Percentiles rank a stretch among this genome's conserved stretches.
phyloP scores from a whole-genome alignment of 495 filamentous ascomycete genomes.

The Penicillium parvum region DNA sequence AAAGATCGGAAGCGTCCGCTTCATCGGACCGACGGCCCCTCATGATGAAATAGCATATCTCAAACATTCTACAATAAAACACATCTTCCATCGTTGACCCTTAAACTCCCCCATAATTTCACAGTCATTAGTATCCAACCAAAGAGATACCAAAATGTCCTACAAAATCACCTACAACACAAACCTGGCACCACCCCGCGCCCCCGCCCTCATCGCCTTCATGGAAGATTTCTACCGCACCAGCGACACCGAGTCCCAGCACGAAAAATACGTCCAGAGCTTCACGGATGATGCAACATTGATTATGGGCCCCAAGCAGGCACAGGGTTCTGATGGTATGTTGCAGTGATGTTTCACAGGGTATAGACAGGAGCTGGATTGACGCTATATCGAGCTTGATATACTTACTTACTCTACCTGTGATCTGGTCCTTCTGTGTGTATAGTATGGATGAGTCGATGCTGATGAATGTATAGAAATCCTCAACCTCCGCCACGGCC shows the following conservation, averaged over 20 bases:
- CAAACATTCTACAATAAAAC: constrained; percentile 1
- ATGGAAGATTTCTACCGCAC: constrained; percentile 55
- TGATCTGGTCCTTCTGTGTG: too few species aligned
- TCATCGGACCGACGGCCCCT: constrained; percentile 17
- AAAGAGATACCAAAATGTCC: constrained; percentile 30
- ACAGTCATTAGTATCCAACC: not conserved
- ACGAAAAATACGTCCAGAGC: constrained; percentile 50
- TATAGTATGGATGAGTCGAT: not conserved
- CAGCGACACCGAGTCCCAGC: constrained; percentile 52
- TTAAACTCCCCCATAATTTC: not conserved
- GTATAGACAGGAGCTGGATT: too few species aligned
- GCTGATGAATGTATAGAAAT: constrained; percentile 41
- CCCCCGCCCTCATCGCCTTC: constrained; percentile 38
- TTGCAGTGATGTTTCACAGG: too few species aligned
- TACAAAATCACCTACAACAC: constrained; percentile 35
- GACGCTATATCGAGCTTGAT: too few species aligned
- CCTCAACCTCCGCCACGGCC: constrained; percentile 45
- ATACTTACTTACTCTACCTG: too few species aligned
- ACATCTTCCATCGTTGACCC: not conserved
- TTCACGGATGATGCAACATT: constrained; percentile 55
- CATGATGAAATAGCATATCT: constrained; percentile 14
- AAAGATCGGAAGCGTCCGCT: constrained; percentile 21
- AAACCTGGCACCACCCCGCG: constrained; percentile 27
- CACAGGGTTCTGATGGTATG: constrained; percentile 47
- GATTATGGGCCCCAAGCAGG: constrained; percentile 52